Evolutionary conservation across 495 filamentous ascomycete species (phyloP).

Genomic region (Talaromyces ruber): DNA sequence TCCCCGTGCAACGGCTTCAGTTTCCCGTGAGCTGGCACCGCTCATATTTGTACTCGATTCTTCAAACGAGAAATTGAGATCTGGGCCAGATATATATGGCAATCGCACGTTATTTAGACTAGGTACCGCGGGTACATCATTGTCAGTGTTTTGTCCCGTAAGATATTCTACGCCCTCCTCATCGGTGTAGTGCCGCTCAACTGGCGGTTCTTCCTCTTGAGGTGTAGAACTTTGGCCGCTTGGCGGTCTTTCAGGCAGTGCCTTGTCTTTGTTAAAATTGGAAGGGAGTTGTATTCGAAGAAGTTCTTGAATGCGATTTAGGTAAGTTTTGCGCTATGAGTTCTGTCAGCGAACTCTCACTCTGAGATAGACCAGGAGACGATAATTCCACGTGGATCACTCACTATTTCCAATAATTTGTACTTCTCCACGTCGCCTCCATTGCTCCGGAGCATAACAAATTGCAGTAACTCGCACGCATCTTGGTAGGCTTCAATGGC

Average conservation of each 20-base stretch:
- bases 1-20: background rate
- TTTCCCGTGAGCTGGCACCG: background rate
- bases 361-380: background rate
- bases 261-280: constrained; percentile 50
- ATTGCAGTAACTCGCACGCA: constrained; percentile 73
- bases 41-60: background rate
- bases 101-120: background rate
- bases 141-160: background rate
- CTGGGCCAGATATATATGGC: background rate
- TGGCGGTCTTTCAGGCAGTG: constrained; percentile 68
- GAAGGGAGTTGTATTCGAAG: constrained; percentile 56
- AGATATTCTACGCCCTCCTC: background rate
- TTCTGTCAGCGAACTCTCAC: constrained; percentile 2
- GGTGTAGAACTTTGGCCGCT: constrained; percentile 34
- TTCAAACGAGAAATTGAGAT: background rate
- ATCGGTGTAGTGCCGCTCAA: background rate
- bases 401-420: constrained; percentile 85
- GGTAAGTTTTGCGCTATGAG: constrained; percentile 75
- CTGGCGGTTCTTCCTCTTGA: background rate
- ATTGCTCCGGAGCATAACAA: constrained; percentile 77
- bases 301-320: constrained; percentile 77
- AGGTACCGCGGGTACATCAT: background rate
- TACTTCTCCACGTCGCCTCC: constrained; percentile 70
- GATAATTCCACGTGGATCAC: constrained; percentile 21
- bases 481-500: constrained; percentile 88